Base-by-base conservation (phyloP, 2,329 filamentous ascomycete species). In the Ceratocystis harringtonii region DNA sequence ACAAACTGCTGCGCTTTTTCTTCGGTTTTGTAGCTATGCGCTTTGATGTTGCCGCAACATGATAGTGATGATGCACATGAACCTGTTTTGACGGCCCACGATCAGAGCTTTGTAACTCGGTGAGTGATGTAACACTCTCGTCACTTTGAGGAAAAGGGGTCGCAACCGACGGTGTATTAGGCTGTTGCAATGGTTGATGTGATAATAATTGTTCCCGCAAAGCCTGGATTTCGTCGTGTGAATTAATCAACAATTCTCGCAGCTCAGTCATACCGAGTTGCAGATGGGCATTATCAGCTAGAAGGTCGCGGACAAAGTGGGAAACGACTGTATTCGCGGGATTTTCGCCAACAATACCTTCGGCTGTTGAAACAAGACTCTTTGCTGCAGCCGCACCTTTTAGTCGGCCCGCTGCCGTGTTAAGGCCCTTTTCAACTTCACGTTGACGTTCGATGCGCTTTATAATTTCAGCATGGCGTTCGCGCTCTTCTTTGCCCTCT, bases 1-100 rank as follows among this genome's bases (percentile, higher is more conserved):
- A 81, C 8, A 89, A 76, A 25, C 83, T 80, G 41, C 84, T 81
- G 1, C 89, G 84, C 77, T 86, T 88, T 76, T 90, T 95, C 76
- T 85, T 89, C 7, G 82, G 78, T 67, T 85, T 85, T 69, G 82
- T 82, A 17, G 74, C 72, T 66, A 88, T 85, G 22, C 81, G 78
- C 72, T 84, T 67, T 17, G 65, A 86, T 64, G 81, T 41, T 41
- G 36, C 76, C 1, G 84, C 77, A 10, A 86, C 82, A 70, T 96
- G 91, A 72, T 96, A 96, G 73, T 97, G 92, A 71, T 97, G 92
- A 72, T 97, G 92, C 58, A 97, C 89, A 71, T 96, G 92, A 15
- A 96, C 77, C 71, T 94, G 89, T 71, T 89, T 87, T 0, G 87
- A 86, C 10, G 65, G 62, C 19, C 19, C 48, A 50, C 28, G 12